Percentiles rank a stretch among this genome's conserved stretches.
Evolutionary conservation across 306 rosid species (phyloP).

Genomic region (Cajanus cajan): DNA sequence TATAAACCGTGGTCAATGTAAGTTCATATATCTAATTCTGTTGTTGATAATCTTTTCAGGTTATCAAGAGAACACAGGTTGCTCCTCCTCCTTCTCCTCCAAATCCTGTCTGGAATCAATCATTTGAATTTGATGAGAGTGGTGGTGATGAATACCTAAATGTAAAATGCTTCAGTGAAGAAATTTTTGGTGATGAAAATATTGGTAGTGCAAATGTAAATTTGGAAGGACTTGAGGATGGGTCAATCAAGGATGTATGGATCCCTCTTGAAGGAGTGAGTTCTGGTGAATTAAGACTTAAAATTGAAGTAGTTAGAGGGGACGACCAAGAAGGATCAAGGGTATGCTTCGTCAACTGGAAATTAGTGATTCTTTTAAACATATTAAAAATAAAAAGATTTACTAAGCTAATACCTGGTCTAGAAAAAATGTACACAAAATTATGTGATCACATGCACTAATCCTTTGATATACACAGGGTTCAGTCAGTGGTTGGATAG

Average conservation of each 20-base stretch:
- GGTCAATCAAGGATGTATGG: constrained; percentile 73
- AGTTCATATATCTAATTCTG: constrained; percentile 5
- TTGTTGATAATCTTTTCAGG: constrained; percentile 42
- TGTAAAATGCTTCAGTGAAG: constrained; percentile 70
- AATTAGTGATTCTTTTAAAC: constrained; percentile 3
- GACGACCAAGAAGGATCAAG: constrained; percentile 72
- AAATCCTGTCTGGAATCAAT: constrained; percentile 74
- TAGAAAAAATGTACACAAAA: too few relatives aligned
- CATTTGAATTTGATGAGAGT: constrained; percentile 81
- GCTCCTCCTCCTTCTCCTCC: constrained; percentile 42
- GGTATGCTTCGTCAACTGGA: constrained; percentile 50
- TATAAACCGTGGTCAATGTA: too few relatives aligned
- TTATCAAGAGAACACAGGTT: constrained; percentile 57
- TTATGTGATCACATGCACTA: neutral
- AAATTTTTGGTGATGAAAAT: constrained; percentile 73
- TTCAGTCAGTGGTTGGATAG: constrained; percentile 64
- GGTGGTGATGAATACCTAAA: constrained; percentile 77
- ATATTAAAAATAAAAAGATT: neutral
- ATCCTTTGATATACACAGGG: constrained; percentile 42
- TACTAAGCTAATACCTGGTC: neutral
- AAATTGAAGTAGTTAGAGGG: constrained; percentile 66
- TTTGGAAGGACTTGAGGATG: constrained; percentile 84
- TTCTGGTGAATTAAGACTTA: constrained; percentile 88
- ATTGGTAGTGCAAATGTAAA: constrained; percentile 88
- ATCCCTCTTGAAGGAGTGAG: constrained; percentile 86